Evolutionary conservation across 495 filamentous ascomycete species (phyloP).

Genomic region (Penicillium canescens): DNA sequence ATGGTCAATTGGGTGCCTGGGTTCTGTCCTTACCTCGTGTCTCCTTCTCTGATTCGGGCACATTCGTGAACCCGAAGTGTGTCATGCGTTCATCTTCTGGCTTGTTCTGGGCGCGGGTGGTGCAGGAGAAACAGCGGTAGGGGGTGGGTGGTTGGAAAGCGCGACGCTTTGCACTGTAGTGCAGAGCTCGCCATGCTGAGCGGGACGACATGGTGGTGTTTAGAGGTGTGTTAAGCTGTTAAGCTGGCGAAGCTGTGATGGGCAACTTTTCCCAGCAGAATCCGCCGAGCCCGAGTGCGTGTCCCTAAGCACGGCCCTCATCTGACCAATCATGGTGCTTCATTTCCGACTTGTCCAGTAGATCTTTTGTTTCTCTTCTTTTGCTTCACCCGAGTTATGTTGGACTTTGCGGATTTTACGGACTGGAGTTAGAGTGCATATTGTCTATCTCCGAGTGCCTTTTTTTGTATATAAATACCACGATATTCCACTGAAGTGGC

Average conservation of each 20-base stretch:
- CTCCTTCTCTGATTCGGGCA: conserved; percentile 82
- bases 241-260: conserved; percentile 4
- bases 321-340: conserved; percentile 17
- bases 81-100: conserved; percentile 64
- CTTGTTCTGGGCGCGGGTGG: conserved; percentile 39
- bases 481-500: too few species aligned
- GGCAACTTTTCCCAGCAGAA: conserved; percentile 24
- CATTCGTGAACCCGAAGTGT: conserved; percentile 91
- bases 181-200: conserved; percentile 40
- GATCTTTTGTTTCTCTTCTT: background rate
- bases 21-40: conserved; percentile 54
- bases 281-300: conserved; percentile 13
- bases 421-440: too few species aligned
- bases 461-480: too few species aligned
- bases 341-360: conserved; percentile 2
- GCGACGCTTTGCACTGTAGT: conserved; percentile 31
- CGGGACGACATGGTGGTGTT: conserved; percentile 26
- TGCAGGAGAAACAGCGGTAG: conserved; percentile 58
- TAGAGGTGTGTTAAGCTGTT: background rate
- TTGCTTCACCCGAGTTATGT: too few species aligned
- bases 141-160: conserved; percentile 27
- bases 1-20: background rate
- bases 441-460: too few species aligned
- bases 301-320: background rate
- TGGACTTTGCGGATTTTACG: too few species aligned